A percentile compares a stretch with the other conserved stretches of the same genome.
phyloP scores from a whole-genome alignment of 2,329 filamentous ascomycete genomes.

The Colletotrichum sublineola region DNA sequence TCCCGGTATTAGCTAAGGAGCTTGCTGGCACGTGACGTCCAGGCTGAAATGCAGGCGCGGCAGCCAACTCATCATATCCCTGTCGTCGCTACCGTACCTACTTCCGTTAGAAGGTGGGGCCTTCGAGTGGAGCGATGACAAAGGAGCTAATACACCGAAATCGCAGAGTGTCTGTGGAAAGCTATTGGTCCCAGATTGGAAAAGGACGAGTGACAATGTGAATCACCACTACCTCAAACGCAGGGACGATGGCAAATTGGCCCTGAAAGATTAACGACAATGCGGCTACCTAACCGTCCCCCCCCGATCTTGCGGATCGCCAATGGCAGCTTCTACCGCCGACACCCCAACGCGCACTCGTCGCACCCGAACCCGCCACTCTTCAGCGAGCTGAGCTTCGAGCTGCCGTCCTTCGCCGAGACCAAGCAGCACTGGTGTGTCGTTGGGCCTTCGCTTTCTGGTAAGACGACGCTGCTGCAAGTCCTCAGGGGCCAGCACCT shows the following conservation, averaged over 20 bases:
- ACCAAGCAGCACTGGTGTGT: conserved; percentile 82
- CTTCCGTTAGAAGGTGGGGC: conserved; percentile 2
- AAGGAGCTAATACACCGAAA: conserved; percentile 34
- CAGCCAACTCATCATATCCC: conserved; percentile 10
- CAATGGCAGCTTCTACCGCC: conserved; percentile 86
- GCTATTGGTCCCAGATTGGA: conserved; percentile 13
- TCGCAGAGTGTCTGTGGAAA: conserved; percentile 40
- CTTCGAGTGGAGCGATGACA: conserved; percentile 29
- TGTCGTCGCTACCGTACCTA: conserved; percentile 11
- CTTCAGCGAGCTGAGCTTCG: conserved; percentile 79
- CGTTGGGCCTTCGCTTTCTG: conserved; percentile 81
- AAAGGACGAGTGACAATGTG: neutral
- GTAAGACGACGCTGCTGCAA: conserved; percentile 86
- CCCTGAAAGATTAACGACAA: neutral
- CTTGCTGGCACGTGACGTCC: conserved; percentile 25
- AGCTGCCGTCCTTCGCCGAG: conserved; percentile 70
- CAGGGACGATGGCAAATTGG: neutral
- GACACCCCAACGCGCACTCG: conserved; percentile 70
- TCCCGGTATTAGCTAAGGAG: conserved; percentile 22
- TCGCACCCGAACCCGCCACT: conserved; percentile 75
- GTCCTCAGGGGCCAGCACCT: conserved; percentile 82
- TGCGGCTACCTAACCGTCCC: conserved; percentile 43
- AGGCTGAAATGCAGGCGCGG: conserved; percentile 41
- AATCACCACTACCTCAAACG: neutral
- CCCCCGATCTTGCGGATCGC: conserved; percentile 77